Evolutionary conservation across 257 asterid species (phyloP), one percentile per base, ranked within the genome.

Genomic region (Solanum pennellii): DNA sequence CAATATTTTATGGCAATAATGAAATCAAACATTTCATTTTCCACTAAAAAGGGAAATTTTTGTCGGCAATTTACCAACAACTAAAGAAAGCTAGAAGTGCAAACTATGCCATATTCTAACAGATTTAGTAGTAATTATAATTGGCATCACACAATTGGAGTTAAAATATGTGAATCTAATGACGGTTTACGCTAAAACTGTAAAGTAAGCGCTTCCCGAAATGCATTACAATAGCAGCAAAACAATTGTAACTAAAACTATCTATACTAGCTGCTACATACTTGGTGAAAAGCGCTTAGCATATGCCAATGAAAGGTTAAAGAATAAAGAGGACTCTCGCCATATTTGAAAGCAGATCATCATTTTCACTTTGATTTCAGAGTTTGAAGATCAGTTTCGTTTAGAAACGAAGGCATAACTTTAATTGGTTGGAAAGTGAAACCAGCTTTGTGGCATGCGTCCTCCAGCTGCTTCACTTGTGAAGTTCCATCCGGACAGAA

Each of bases 401-500:
- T 90, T 37, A 97, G 91, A 85, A 89, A 83, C 52, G 98, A 92
- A 7, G 96, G 95, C 92, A 90, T 88, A 41, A 97, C 91, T 77
- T 89, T 88, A 68, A 94, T 88, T 3, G 92, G 95, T 83, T 92
- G 93, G 72, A 94, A 88, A 56, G 87, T 83, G 88, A 97, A 97
- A 80, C 99, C 98, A 65, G 94, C 94, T 25, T 73, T 87, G 69
- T 83, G 88, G 89, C 99, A 95, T 10, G 90, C 97, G 14, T 94
- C 97, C 89, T 95, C 94, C 90, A 97, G 76, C 52, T 88, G 91
- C 87, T 91, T 90, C 12, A 90, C 98, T 89, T 97, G 99, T 10
- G 97, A 91, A 65, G 94, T 89, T 14, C 98, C 98, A n/a, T 93
- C 90, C 0, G 99, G 98, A 86, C 99, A 97, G 91, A 90, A 93